phyloP scores from a whole-genome alignment of 139 green algal genomes.

The Limnomonas spitsbergensis region DNA sequence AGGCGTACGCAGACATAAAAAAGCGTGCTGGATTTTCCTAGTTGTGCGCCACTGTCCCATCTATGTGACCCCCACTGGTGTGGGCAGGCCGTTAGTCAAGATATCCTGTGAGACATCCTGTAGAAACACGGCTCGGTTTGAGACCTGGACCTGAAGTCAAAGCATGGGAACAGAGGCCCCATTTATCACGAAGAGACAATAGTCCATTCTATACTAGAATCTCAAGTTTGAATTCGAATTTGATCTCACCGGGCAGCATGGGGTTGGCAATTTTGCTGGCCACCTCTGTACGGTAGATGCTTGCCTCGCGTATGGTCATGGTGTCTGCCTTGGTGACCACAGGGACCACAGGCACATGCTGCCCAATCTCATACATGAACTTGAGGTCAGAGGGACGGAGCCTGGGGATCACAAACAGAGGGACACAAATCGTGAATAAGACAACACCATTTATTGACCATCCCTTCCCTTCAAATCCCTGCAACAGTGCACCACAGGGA shows the following conservation, averaged over 20 bases:
- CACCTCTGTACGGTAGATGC: conserved; percentile 30
- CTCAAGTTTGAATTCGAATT: too few relatives aligned
- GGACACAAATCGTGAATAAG: not conserved
- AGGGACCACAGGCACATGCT: conserved; percentile 67
- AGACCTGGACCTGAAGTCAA: too few relatives aligned
- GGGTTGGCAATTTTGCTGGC: conserved; percentile 56
- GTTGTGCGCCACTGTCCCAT: too few relatives aligned
- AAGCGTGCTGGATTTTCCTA: too few relatives aligned
- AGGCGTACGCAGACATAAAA: too few relatives aligned
- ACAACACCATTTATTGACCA: not conserved
- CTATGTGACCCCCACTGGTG: too few relatives aligned
- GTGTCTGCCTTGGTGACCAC: conserved; percentile 75
- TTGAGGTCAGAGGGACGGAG: conserved; percentile 66
- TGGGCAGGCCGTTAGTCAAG: too few relatives aligned
- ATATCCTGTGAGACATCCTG: too few relatives aligned
- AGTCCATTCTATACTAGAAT: too few relatives aligned
- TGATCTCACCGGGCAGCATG: conserved; percentile 46
- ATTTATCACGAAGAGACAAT: too few relatives aligned
- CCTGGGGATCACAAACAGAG: conserved; percentile 15
- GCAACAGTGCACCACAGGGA: not conserved
- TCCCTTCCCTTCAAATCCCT: not conserved
- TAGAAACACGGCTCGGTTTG: too few relatives aligned
- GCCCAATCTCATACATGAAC: conserved; percentile 62
- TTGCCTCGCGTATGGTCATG: conserved; percentile 72
- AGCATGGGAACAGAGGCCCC: too few relatives aligned